A percentile compares a stretch with the other conserved stretches of the same genome.
Conservation (phyloP, 345 rosid species). For the Camelina laxa region DNA sequence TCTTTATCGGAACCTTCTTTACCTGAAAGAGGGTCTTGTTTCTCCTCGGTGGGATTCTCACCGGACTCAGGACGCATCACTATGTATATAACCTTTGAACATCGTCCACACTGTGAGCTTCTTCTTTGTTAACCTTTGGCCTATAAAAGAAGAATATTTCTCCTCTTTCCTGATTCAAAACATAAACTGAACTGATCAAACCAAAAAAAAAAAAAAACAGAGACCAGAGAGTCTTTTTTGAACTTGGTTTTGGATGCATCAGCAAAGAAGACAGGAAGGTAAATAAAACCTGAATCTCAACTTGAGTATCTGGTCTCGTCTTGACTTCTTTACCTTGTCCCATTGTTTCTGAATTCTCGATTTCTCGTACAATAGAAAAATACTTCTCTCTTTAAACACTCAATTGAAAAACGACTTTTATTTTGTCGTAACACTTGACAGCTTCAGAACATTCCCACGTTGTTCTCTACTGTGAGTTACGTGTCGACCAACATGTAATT, state of each 20-base stretch:
- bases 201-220: background rate
- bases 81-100: constrained; percentile 71
- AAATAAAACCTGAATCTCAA: constrained; percentile 43
- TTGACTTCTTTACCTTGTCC: constrained; percentile 45
- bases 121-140: constrained; percentile 72
- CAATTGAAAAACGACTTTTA: background rate
- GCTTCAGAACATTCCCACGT: constrained; percentile 32
- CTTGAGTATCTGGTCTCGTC: constrained; percentile 42
- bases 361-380: background rate
- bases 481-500: constrained; percentile 33
- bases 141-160: constrained; percentile 86
- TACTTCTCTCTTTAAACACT: background rate
- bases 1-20: constrained; percentile 51
- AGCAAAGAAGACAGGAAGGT: background rate
- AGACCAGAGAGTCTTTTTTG: background rate
- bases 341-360: constrained; percentile 6
- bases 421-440: constrained; percentile 23
- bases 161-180: constrained; percentile 60
- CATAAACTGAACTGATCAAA: background rate
- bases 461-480: constrained; percentile 7
- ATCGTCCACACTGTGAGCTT: constrained; percentile 62
- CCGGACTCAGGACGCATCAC: constrained; percentile 72
- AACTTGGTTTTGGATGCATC: background rate
- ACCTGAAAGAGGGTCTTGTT: constrained; percentile 65
- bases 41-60: constrained; percentile 57